phyloP scores from a whole-genome alignment of 1,139 yeast genomes.

The Geotrichum restrictum region DNA sequence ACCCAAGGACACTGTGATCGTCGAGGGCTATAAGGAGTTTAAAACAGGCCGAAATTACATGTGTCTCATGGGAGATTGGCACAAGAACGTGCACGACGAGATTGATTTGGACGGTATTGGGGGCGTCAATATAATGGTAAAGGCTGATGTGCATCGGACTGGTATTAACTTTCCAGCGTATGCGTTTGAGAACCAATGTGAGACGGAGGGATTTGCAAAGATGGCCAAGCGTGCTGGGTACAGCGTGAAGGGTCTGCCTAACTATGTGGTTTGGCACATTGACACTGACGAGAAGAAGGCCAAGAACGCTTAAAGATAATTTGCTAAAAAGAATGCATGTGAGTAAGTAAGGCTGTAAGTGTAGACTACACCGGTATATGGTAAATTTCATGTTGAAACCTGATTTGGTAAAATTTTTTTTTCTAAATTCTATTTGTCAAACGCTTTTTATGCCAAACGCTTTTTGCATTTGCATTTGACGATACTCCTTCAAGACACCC shows the following conservation, averaged over 20 bases:
- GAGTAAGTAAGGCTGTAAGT: too few relatives aligned
- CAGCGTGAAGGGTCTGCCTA: constrained; percentile 80
- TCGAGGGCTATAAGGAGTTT: constrained; percentile 86
- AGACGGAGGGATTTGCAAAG: constrained; percentile 84
- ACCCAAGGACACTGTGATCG: constrained; percentile 81
- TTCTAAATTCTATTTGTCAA: too few relatives aligned
- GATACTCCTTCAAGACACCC: too few relatives aligned
- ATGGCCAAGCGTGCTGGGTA: constrained; percentile 79
- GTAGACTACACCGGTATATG: too few relatives aligned
- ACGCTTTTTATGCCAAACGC: too few relatives aligned
- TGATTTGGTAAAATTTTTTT: too few relatives aligned
- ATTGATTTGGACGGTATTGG: constrained; percentile 84
- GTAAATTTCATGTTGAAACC: too few relatives aligned
- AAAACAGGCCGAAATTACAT: constrained; percentile 86
- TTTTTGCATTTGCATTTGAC: too few relatives aligned
- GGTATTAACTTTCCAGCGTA: constrained; percentile 89
- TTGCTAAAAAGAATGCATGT: too few relatives aligned
- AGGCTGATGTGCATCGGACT: constrained; percentile 70
- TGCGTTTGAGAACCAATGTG: constrained; percentile 85
- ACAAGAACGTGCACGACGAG: constrained; percentile 62
- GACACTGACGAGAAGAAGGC: constrained; percentile 27
- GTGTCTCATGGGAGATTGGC: constrained; percentile 63
- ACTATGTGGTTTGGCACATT: constrained; percentile 72
- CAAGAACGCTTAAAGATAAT: too few relatives aligned
- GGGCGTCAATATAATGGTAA: constrained; percentile 81